Base-by-base conservation (phyloP, 768 basidiomycete genomes). In the Phylloporus arenicola region DNA sequence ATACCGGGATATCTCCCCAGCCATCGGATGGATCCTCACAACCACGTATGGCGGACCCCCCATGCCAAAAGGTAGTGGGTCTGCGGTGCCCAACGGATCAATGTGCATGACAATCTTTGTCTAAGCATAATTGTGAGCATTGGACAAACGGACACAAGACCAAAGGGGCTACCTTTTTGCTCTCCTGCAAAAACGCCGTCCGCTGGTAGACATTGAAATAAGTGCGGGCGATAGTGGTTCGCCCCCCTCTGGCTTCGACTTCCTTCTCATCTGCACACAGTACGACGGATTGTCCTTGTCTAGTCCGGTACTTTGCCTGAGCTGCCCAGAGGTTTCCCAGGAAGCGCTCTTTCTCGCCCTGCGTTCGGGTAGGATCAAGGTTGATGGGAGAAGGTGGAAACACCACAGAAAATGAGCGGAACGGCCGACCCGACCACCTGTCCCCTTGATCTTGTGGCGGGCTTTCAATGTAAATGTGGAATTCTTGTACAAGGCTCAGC, bases 181-280 rank as follows among this genome's bases (percentile, higher is more conserved):
- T 70, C 60, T 92, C 87, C 59, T 82, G 80, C 10, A 92, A 69
- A 63, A 88, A 92, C 3, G 84, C 83, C 11, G 81, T 86, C 37
- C 88, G 75, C 58, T 89, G 83, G 64, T 93, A 95, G 16, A 95
- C 79, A 60, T 94, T 93, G 71, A 83, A 94, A 65, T 86, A 95
- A n/a, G 89, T 84, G 51, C 83, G 78, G 14, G 90, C 91, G 45
- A 78, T 62, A 10, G 84, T 88, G 25, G 74, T 69, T 54, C 75
- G 78, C 11, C 84, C 83, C 40, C 72, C 72, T 50, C 78, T 76
- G 17, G 73, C 78, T 62, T 92, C 86, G 3, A 94, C 86, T 63
- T 91, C 87, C 54, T 77, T 74, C 50, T 90, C 88, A 16, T 86
- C 79, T 5, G 86, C 76, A 54, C 77, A 75, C 13, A 91, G 70